Percentiles rank a stretch among this genome's conserved stretches.
These are phyloP conservation scores for Eutypa lata DNA, from an alignment of 2,329 filamentous ascomycete genomes.

Conservation along the genomic window DNA sequence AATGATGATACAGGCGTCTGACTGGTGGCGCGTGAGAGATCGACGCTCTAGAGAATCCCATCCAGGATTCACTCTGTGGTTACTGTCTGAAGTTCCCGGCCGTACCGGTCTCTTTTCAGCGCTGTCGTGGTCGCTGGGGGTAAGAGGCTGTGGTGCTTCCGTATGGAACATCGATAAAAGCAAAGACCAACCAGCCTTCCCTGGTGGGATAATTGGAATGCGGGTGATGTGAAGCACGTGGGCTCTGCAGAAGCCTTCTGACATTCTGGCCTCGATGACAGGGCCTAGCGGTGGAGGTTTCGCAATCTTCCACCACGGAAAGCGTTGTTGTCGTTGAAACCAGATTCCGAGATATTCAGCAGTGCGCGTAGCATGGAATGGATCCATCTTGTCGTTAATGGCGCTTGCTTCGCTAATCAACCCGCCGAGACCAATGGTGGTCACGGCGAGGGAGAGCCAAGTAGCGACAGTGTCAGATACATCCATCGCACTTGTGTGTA, in stretches of 20 bases:
- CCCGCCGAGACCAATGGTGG: constrained; percentile 18
- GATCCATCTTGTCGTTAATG: constrained; percentile 41
- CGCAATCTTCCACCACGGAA: constrained; percentile 19
- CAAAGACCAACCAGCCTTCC: constrained; percentile 22
- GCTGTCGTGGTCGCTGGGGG: background rate
- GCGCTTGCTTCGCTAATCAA: constrained; percentile 39
- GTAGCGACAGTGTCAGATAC: constrained; percentile 12
- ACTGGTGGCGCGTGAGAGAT: constrained; percentile 15
- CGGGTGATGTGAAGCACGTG: constrained; percentile 20
- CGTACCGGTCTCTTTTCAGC: constrained; percentile 10
- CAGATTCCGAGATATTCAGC: constrained; percentile 24
- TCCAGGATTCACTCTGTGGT: no score
- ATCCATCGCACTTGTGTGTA: constrained; percentile 8
- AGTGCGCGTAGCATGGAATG: constrained; percentile 21
- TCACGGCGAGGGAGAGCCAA: constrained; percentile 20
- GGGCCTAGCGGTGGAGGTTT: constrained; percentile 24
- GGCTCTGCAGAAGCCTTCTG: constrained; percentile 23
- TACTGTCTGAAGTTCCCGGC: background rate
- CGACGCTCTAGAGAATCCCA: constrained; percentile 6
- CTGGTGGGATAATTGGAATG: constrained; percentile 18
- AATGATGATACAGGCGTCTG: constrained; percentile 20
- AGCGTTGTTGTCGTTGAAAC: constrained; percentile 20
- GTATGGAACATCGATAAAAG: constrained; percentile 23
- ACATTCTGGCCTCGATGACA: constrained; percentile 18
- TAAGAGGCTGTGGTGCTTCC: constrained; percentile 4